These are phyloP conservation scores for Botrytis paeoniae DNA, from an alignment of 2,329 filamentous ascomycete genomes.

Conservation along the genomic window DNA sequence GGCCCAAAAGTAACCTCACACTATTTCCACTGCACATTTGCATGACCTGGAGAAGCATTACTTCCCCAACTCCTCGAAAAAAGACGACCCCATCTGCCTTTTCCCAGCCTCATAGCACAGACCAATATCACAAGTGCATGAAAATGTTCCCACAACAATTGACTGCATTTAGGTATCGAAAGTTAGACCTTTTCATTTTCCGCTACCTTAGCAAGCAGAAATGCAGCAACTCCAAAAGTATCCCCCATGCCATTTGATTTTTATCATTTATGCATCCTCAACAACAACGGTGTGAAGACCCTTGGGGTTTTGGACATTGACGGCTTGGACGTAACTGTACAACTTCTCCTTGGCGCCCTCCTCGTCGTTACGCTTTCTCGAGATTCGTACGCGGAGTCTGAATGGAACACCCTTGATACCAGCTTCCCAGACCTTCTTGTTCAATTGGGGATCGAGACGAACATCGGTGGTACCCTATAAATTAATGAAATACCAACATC, in stretches of 20 bases:
- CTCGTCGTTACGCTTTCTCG: constrained; percentile 99
- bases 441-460: constrained; percentile 95
- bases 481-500: constrained; percentile 28
- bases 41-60: neutral
- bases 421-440: constrained; percentile 99
- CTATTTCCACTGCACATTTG: constrained; percentile 2
- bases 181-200: constrained; percentile 36
- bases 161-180: constrained; percentile 21
- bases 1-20: neutral
- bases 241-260: constrained; percentile 28
- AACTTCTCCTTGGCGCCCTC: constrained; percentile 99
- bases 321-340: constrained; percentile 99
- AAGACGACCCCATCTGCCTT: neutral
- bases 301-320: constrained; percentile 99
- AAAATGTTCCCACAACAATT: constrained; percentile 10
- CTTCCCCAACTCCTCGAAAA: neutral
- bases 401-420: constrained; percentile 98
- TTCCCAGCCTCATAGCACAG: constrained; percentile 14
- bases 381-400: constrained; percentile 97
- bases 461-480: constrained; percentile 89
- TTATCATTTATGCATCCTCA: constrained; percentile 55
- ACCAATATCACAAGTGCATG: constrained; percentile 20
- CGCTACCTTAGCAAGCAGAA: constrained; percentile 35
- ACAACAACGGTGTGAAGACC: constrained; percentile 91
- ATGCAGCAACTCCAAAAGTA: constrained; percentile 36